phyloP scores from a whole-genome alignment of 768 basidiomycete genomes.

The Tephrocybe rancida region DNA sequence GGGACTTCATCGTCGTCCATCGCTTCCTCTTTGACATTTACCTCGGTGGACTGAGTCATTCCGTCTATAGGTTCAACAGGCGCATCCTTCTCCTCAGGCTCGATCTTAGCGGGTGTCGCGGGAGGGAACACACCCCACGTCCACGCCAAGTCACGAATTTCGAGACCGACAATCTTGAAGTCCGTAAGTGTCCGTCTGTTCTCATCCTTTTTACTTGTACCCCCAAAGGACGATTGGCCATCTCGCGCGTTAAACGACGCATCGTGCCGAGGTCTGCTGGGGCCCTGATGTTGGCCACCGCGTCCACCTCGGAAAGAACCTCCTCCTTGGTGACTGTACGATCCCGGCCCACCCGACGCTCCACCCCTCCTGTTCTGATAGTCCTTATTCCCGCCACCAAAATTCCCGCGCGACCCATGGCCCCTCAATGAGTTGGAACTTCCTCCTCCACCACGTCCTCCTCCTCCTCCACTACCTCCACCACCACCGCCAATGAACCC shows the following conservation, averaged over 20 bases:
- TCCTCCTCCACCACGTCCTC: slow-evolving; percentile 48
- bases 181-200: slow-evolving; percentile 93
- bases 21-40: slow-evolving; percentile 32
- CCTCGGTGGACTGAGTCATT: slow-evolving; percentile 9
- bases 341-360: slow-evolving; percentile 51
- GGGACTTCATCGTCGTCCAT: slow-evolving; percentile 26
- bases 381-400: slow-evolving; percentile 61
- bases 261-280: slow-evolving; percentile 44
- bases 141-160: slow-evolving; percentile 84
- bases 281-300: slow-evolving; percentile 54
- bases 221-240: slow-evolving; percentile 44
- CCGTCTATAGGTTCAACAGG: slow-evolving; percentile 24
- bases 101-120: slow-evolving; percentile 29
- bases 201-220: slow-evolving; percentile 80
- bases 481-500: slow-evolving; percentile 40
- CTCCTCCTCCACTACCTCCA: slow-evolving; percentile 45
- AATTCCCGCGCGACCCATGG: slow-evolving; percentile 68
- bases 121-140: slow-evolving; percentile 73
- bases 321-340: slow-evolving; percentile 49
- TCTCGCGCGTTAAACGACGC: slow-evolving; percentile 53
- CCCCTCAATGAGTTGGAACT: slow-evolving; percentile 54
- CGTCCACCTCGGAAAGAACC: slow-evolving; percentile 30
- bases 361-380: slow-evolving; percentile 68
- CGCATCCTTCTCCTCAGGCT: slow-evolving; percentile 21
- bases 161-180: slow-evolving; percentile 94